These are phyloP conservation scores for Auriscalpium orientale DNA, from an alignment of 768 basidiomycete genomes.

Conservation along the genomic window DNA sequence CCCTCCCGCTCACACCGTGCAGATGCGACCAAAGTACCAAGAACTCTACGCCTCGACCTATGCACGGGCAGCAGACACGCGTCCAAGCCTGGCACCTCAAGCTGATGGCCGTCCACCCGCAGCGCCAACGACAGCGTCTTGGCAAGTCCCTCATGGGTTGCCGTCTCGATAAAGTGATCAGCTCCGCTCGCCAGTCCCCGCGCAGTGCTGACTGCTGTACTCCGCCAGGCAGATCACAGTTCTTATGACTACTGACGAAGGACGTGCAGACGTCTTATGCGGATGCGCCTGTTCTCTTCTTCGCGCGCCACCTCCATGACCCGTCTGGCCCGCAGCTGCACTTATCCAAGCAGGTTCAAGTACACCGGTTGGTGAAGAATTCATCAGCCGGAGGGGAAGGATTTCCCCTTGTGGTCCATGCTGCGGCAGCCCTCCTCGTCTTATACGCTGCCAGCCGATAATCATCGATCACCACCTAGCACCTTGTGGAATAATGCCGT, in stretches of 20 bases:
- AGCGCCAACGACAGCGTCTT: not conserved
- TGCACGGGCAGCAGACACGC: not conserved
- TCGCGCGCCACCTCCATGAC: not conserved
- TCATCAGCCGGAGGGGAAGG: conserved; percentile 1
- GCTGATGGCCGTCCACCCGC: not conserved
- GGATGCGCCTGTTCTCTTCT: not conserved
- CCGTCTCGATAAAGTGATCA: not conserved
- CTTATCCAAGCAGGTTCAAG: conserved; percentile 1
- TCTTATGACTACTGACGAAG: not conserved
- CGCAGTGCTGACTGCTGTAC: not conserved
- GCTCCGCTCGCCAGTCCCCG: not conserved
- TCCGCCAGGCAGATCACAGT: not conserved
- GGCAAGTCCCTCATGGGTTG: not conserved
- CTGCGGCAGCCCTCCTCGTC: not conserved
- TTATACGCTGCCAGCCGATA: no score
- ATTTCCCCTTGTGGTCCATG: conserved; percentile 2
- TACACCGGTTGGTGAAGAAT: conserved; percentile 1
- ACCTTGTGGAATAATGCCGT: no score
- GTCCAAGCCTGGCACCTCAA: conserved; percentile 2
- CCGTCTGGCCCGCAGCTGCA: not conserved
- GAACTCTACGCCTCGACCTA: not conserved
- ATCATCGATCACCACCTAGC: no score
- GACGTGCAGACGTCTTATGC: not conserved
- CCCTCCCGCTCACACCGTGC: not conserved
- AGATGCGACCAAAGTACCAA: not conserved